A percentile compares a stretch with the other conserved stretches of the same genome.
These are phyloP conservation scores for Lentinula detonsa DNA, from an alignment of 768 basidiomycete genomes.

Conservation along the genomic window DNA sequence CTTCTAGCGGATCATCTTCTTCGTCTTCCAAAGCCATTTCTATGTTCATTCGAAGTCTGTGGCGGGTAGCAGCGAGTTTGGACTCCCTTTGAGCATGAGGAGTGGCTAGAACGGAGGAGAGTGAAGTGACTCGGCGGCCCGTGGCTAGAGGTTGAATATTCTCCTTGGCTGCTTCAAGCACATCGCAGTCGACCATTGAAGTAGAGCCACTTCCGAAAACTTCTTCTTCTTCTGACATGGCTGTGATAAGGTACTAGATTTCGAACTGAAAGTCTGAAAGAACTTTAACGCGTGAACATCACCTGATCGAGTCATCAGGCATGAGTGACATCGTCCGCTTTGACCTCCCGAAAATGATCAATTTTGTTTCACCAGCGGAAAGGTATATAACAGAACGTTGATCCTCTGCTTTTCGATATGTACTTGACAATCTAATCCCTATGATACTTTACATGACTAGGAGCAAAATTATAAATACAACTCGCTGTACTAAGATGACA, in stretches of 20 bases:
- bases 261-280: background rate
- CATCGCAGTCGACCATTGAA: conserved; percentile 69
- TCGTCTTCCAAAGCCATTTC: conserved; percentile 76
- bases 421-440: background rate
- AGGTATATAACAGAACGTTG: too few species aligned
- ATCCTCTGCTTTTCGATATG: background rate
- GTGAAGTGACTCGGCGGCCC: conserved; percentile 73
- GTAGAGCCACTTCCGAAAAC: conserved; percentile 36
- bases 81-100: conserved; percentile 74
- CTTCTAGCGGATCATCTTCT: conserved; percentile 78
- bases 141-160: conserved; percentile 80
- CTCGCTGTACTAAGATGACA: background rate
- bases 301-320: background rate
- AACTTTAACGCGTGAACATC: background rate
- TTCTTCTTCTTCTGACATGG: conserved; percentile 27
- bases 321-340: background rate
- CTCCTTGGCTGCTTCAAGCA: conserved; percentile 80
- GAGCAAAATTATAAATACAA: background rate
- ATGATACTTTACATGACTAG: background rate
- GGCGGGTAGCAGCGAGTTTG: conserved; percentile 59
- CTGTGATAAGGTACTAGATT: background rate
- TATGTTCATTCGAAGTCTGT: conserved; percentile 65
- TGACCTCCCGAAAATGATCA: background rate
- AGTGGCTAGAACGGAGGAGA: conserved; percentile 68
- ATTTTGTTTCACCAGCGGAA: too few species aligned